Evolutionary conservation across 306 rosid species (phyloP), one percentile per base, ranked within the genome.

Genomic region (Malus sieversii): DNA sequence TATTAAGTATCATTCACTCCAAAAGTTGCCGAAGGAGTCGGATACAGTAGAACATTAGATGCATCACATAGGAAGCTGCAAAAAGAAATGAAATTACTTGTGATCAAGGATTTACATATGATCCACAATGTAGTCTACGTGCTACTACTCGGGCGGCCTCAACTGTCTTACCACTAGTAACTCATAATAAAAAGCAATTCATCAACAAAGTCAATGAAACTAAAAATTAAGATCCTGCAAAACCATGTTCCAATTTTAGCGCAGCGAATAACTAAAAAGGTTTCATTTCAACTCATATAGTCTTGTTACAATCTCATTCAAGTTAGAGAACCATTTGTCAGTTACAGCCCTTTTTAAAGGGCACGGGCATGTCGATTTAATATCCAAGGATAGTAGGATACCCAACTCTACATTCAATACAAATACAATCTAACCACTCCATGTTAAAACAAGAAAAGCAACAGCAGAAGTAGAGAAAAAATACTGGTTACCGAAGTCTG

Each of bases 401-500:
- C 32, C 66, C 29, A 25, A 72, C 75, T 82, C 83, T 73, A 72
- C 77, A 79, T 72, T 79, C 79, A 69, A n/a, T 23, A 82, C 72
- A 59, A 77, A 58, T 42, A 73, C 85, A 29, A 4, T 20, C 32
- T 64, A 59, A 53, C 74, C 45, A 48, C 48, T 63, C 19, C 65
- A 53, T 25, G 53, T 32, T n/a, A 25, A 30, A 29, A 25, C 35
- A 32, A 48, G 35, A 18, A 15, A 29, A 10, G 14, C 10, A 20
- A 27, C 35, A 20, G 25, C 25, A 57, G 3, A 19, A 51, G 32
- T 71, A 13, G 3, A 35, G 19, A 61, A 4, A 59, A 13, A 55
- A 60, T 40, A 73, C 77, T 8, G 27, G 29, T 42, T 16, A 53
- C 66, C 58, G 10, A 23, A 18, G 4, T 42, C 57, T 73, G 58